Conservation (phyloP, 192 early-diverging fungal species). For the Podila minutissima region DNA sequence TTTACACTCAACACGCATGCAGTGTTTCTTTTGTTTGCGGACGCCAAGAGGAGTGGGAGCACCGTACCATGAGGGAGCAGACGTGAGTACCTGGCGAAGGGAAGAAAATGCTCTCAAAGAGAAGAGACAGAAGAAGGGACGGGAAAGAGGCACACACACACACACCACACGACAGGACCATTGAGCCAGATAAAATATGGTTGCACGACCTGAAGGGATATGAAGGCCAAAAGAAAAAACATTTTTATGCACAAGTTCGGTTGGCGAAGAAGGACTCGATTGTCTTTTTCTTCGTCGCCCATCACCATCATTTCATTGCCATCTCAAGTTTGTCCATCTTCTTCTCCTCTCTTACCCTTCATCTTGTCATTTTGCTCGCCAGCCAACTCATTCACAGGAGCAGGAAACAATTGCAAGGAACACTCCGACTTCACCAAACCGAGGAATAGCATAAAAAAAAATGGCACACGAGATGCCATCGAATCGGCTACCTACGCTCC, state of each 20-base stretch:
- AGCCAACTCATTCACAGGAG: no score
- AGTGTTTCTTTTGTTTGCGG: neutral
- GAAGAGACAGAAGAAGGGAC: no score
- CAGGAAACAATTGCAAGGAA: no score
- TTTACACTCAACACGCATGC: no score
- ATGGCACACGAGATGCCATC: neutral
- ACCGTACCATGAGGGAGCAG: no score
- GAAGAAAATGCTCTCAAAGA: no score
- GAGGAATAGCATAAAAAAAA: neutral
- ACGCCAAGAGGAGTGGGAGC: neutral
- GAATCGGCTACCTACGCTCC: slow-evolving; percentile 13
- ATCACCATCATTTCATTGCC: neutral
- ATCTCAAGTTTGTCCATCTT: neutral
- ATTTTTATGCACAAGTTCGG: neutral
- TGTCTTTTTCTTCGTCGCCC: neutral
- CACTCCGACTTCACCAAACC: neutral
- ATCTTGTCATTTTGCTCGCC: neutral
- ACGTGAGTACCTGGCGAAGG: no score
- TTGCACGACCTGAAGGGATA: no score
- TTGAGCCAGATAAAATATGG: no score
- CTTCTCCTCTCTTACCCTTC: neutral
- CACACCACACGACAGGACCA: no score
- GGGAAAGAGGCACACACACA: no score
- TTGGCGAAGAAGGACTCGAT: no score
- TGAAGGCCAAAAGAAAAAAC: neutral